Percentiles rank a stretch among this genome's conserved stretches.
Evolutionary conservation across 352 stramenopile genomes (phyloP).

Genomic region (Globisporangium carolinianum): DNA sequence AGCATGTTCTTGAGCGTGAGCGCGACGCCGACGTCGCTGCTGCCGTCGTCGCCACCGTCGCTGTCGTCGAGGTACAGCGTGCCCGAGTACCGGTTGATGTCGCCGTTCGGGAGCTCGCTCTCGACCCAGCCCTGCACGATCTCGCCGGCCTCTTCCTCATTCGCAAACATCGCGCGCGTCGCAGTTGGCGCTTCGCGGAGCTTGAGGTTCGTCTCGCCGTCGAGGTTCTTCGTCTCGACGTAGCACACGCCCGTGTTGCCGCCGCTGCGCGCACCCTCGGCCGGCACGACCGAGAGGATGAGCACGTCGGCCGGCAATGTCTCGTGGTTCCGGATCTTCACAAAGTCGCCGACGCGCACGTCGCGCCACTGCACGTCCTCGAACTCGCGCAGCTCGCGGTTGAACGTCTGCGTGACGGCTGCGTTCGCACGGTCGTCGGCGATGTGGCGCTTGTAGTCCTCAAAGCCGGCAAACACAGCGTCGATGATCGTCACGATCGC

Average conservation of each 20-base stretch:
- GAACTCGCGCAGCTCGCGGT: constrained; percentile 74
- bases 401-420: constrained; percentile 56
- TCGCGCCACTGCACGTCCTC: constrained; percentile 82
- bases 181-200: constrained; percentile 56
- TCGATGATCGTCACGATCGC: constrained; percentile 81
- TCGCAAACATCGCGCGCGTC: constrained; percentile 60
- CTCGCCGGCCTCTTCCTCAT: constrained; percentile 58
- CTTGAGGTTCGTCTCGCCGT: constrained; percentile 86
- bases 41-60: constrained; percentile 11
- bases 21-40: constrained; percentile 40
- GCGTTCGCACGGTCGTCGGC: constrained; percentile 74
- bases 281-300: constrained; percentile 67
- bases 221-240: constrained; percentile 87
- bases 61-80: constrained; percentile 58
- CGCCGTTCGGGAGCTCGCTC: constrained; percentile 72
- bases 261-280: constrained; percentile 42
- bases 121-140: constrained; percentile 65
- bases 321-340: constrained; percentile 82
- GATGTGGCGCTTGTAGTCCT: constrained; percentile 81
- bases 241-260: constrained; percentile 79
- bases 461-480: constrained; percentile 72
- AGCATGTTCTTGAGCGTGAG: constrained; percentile 87
- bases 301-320: constrained; percentile 76
- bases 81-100: constrained; percentile 78
- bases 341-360: constrained; percentile 70